Evolutionary conservation across 2,329 filamentous ascomycete genomes (phyloP), one percentile per base, ranked within the genome.

Genomic region (Monosporascus sp.): DNA sequence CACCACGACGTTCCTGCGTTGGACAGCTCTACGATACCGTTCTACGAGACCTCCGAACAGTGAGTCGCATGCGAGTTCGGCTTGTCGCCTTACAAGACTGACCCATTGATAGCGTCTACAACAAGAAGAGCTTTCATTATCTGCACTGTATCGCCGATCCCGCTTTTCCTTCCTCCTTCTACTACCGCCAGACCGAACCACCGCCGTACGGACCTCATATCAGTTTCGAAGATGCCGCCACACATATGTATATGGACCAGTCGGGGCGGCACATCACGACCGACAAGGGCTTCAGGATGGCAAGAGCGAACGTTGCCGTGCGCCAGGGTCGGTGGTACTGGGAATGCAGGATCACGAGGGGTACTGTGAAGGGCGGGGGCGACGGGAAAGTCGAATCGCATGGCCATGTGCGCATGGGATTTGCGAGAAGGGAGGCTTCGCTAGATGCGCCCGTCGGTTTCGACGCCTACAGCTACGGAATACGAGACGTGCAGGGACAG

Each of bases 321-420:
- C 81, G 94, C 46, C 90, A 97, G 71, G 94, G 94, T 1, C 83
- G 89, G 34, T 91, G 90, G 78, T 99, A 95, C 71, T 99, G 91
- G 78, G 94, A 99, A 72, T 91, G 93, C 71, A 92, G 89, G 65
- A 84, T 99, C 51, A 86, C 92, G 9, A 84, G 86, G 59, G 94
- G 94, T 37, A 85, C 90, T 43, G 76, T 82, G 3, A 71, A 71
- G 49, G 71, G 71, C 46, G 70, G 74, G 9, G 67, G 69, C 3
- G 75, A 76, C 6, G 69, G 69, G 36, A 78, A 76, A 46, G 67
- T 72, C 17, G 73, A 78, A 31, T 76, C 79, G 50, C 78, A 76
- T 44, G 80, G 77, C 64, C 89, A 80, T 66, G 86, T 97, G 24
- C 88, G 94, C 7, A 83, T 97, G 67, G 95, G 95, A 3, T 97